These are phyloP conservation scores for Naganishia friedmannii DNA, from an alignment of 768 basidiomycete genomes.

Conservation along the genomic window DNA sequence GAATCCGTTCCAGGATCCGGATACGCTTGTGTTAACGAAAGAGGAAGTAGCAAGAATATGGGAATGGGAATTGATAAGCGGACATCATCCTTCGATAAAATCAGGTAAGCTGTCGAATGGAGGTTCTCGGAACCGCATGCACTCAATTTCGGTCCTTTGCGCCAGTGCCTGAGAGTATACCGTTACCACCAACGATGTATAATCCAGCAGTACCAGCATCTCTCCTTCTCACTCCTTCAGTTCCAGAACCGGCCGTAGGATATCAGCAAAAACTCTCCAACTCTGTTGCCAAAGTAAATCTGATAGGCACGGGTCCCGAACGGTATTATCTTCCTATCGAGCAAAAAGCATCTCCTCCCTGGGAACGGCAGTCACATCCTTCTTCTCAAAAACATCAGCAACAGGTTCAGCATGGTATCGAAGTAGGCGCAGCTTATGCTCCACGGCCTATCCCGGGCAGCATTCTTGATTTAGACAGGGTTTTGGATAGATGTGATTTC, in stretches of 20 bases:
- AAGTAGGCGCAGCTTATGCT: constrained; percentile 63
- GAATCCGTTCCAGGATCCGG: constrained; percentile 40
- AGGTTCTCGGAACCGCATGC: too few species aligned
- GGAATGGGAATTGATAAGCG: constrained; percentile 90
- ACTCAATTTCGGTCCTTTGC: too few species aligned
- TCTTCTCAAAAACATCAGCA: constrained; percentile 22
- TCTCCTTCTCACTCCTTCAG: constrained; percentile 34
- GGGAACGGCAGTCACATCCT: constrained; percentile 17
- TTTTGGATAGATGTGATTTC: constrained; percentile 93
- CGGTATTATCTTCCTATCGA: constrained; percentile 71
- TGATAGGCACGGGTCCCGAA: constrained; percentile 71
- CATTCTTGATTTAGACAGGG: constrained; percentile 80
- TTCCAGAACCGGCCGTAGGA: constrained; percentile 39
- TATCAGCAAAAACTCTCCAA: constrained; percentile 38
- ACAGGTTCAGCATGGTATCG: constrained; percentile 11
- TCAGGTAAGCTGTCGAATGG: constrained; percentile 21
- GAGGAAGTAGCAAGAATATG: constrained; percentile 84
- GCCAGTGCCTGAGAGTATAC: constrained; percentile 45
- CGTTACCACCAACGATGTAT: constrained; percentile 38
- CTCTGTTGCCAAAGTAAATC: constrained; percentile 56
- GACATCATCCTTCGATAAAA: constrained; percentile 84
- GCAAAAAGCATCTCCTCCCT: constrained; percentile 57
- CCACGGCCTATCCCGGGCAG: constrained; percentile 81
- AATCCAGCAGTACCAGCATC: constrained; percentile 50
- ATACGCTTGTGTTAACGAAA: constrained; percentile 47